Percentiles rank a stretch among this genome's conserved stretches.
Conservation (phyloP, 1,139 yeast species). For the Saccharomycopsis phalli region DNA sequence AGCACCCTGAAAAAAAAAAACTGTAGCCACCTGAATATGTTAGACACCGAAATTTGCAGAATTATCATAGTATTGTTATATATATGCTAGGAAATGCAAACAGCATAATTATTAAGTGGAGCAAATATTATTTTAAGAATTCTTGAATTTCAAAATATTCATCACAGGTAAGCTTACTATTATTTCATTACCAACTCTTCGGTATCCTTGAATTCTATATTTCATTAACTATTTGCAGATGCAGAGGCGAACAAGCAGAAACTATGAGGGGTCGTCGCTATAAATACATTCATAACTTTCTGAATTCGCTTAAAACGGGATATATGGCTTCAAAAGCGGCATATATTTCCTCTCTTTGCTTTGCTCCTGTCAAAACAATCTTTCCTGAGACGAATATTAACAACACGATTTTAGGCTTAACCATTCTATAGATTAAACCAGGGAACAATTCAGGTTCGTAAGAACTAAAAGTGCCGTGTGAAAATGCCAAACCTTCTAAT, state of each 20-base stretch:
- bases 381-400: constrained; percentile 95
- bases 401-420: constrained; percentile 93
- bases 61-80: too few species aligned
- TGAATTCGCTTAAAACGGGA: constrained; percentile 96
- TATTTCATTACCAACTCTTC: neutral
- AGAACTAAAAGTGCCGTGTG: constrained; percentile 98
- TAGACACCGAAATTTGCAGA: too few species aligned
- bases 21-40: too few species aligned
- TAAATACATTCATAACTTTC: constrained; percentile 42
- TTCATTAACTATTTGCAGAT: too few species aligned
- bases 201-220: neutral
- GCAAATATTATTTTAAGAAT: too few species aligned
- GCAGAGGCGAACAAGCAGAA: neutral
- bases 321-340: constrained; percentile 97
- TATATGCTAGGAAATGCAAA: too few species aligned
- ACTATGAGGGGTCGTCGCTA: neutral
- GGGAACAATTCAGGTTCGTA: constrained; percentile 98
- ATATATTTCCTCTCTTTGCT: constrained; percentile 96
- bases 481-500: constrained; percentile 93
- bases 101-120: too few species aligned
- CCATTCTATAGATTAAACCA: constrained; percentile 98
- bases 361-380: constrained; percentile 97
- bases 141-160: neutral
- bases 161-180: neutral
- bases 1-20: too few species aligned